Evolutionary conservation across 1,284 basidiomycete genomes (phyloP).

Genomic region (Jaminaea rosea): DNA sequence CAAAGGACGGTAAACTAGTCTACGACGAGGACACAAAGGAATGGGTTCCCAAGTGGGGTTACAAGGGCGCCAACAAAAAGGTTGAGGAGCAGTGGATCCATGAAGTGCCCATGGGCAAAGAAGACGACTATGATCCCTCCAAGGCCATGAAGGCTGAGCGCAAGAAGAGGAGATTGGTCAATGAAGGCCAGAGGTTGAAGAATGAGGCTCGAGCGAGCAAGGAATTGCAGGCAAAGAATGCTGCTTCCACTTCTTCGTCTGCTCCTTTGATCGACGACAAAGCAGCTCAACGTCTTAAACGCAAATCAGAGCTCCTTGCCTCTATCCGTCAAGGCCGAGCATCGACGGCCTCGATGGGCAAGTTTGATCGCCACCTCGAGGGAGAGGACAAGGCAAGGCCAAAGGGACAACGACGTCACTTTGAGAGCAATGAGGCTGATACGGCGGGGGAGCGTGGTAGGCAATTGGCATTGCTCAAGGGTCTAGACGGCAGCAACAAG

Average conservation of each 20-base stretch:
- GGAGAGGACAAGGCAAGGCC: conserved; percentile 68
- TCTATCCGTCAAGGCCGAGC: conserved; percentile 68
- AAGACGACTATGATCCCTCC: conserved; percentile 65
- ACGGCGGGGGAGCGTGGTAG: conserved; percentile 61
- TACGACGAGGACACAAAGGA: conserved; percentile 93
- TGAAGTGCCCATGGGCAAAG: conserved; percentile 73
- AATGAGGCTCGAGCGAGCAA: conserved; percentile 61
- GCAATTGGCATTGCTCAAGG: conserved; percentile 62
- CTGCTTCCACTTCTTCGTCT: conserved; percentile 6
- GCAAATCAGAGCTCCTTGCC: conserved; percentile 66
- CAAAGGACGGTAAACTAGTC: conserved; percentile 67
- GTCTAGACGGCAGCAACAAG: conserved; percentile 44
- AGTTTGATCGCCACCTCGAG: conserved; percentile 72
- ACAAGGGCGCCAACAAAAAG: conserved; percentile 68
- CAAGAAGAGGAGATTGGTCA: conserved; percentile 73
- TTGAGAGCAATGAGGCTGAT: conserved; percentile 67
- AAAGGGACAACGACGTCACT: conserved; percentile 75
- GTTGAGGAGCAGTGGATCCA: conserved; percentile 83
- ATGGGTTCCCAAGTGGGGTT: conserved; percentile 89
- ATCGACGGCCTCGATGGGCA: conserved; percentile 85
- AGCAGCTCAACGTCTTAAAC: no score
- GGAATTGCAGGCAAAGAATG: conserved; percentile 10
- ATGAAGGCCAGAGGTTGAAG: conserved; percentile 67
- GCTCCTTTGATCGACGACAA: conserved; percentile 10
- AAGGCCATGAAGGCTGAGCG: conserved; percentile 66